A percentile compares a stretch with the other conserved stretches of the same genome.
phyloP scores from a whole-genome alignment of 2,329 filamentous ascomycete genomes.

The Diaporthe batatas region DNA sequence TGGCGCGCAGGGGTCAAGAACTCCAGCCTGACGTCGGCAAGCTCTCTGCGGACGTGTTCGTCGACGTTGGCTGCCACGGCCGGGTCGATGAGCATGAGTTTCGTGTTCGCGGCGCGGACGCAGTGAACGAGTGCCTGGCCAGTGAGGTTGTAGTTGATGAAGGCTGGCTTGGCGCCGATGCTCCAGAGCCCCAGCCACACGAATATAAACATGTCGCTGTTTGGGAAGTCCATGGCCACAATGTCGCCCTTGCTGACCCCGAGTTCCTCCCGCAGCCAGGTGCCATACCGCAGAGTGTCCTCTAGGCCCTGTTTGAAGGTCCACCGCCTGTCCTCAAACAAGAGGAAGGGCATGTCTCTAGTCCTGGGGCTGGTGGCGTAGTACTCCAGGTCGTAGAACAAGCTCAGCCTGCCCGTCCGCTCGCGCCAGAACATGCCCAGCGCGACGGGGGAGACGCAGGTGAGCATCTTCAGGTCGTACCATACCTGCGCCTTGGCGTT shows the following conservation, averaged over 20 bases:
- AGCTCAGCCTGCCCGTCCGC: conserved; percentile 72
- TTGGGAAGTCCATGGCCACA: conserved; percentile 85
- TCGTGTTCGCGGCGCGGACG: conserved; percentile 75
- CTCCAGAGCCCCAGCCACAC: conserved; percentile 84
- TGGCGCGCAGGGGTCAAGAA: conserved; percentile 72
- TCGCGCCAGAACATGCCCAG: conserved; percentile 61
- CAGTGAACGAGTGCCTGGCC: conserved; percentile 81
- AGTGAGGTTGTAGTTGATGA: conserved; percentile 88
- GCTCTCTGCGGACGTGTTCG: conserved; percentile 67
- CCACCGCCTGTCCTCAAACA: conserved; percentile 77
- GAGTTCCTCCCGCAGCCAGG: conserved; percentile 77
- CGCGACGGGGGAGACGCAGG: conserved; percentile 62
- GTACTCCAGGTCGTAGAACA: conserved; percentile 82
- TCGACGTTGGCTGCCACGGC: conserved; percentile 67
- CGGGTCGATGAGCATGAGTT: conserved; percentile 77
- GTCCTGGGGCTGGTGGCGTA: conserved; percentile 66
- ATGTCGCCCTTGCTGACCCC: conserved; percentile 78
- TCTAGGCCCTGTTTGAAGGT: conserved; percentile 85
- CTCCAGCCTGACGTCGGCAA: conserved; percentile 68
- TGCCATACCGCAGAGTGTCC: conserved; percentile 76
- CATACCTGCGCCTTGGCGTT: conserved; percentile 78
- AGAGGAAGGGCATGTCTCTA: conserved; percentile 70
- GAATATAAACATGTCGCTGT: conserved; percentile 83
- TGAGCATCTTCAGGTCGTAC: conserved; percentile 75
- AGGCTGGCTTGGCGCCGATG: conserved; percentile 84